A percentile compares a stretch with the other conserved stretches of the same genome.
Conservation (phyloP, 2,329 filamentous ascomycete genomes). For the Exophiala alcalophila region DNA sequence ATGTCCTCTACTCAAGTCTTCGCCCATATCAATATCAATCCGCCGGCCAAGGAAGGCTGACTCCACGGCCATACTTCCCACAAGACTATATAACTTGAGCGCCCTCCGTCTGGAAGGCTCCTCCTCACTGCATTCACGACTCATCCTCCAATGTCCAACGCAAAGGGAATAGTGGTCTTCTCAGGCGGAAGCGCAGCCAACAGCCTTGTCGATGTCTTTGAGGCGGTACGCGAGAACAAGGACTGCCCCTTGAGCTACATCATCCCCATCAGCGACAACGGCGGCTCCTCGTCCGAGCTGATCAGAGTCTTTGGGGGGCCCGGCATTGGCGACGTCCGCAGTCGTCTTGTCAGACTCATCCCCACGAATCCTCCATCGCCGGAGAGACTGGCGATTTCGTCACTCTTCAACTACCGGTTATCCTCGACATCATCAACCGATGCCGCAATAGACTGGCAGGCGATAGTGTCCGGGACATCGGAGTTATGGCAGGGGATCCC, state of each 20-base stretch:
- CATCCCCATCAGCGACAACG: conserved; percentile 94
- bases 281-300: conserved; percentile 87
- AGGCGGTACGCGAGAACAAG: conserved; percentile 60
- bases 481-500: conserved; percentile 69
- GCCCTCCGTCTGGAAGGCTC: neutral
- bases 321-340: conserved; percentile 75
- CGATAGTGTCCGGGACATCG: conserved; percentile 81
- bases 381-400: conserved; percentile 72
- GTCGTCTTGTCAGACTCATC: conserved; percentile 84
- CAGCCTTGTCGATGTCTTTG: conserved; percentile 87
- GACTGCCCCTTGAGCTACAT: conserved; percentile 73
- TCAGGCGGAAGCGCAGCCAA: conserved; percentile 94
- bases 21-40: too few relatives aligned
- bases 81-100: too few relatives aligned
- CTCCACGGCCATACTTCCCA: too few relatives aligned
- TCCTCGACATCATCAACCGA: conserved; percentile 53
- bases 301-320: conserved; percentile 94
- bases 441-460: conserved; percentile 78
- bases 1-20: too few relatives aligned
- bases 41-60: too few relatives aligned
- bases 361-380: conserved; percentile 60
- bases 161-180: conserved; percentile 72
- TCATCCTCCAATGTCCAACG: conserved; percentile 20
- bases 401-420: conserved; percentile 84
- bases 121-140: neutral